Conservation (phyloP, 345 rosid species). For the Citropsis articulata region DNA sequence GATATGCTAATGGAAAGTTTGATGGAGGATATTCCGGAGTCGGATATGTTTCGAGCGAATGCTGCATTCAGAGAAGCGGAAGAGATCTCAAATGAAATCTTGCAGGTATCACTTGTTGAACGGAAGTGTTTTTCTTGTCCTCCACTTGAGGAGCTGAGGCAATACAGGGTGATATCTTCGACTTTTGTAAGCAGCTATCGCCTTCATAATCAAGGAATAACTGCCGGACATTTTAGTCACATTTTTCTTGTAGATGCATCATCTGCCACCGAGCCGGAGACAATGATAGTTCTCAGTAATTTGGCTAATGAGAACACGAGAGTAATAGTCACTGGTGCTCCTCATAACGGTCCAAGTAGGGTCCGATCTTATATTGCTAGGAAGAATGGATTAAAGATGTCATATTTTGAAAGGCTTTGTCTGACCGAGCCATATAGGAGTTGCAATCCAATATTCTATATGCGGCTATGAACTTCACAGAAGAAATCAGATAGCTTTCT, state of each 20-base stretch:
- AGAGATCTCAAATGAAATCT: conserved; percentile 25
- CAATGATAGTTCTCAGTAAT: conserved; percentile 32
- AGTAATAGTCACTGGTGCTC: conserved; percentile 31
- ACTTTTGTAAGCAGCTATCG: conserved; percentile 33
- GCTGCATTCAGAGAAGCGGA: conserved; percentile 40
- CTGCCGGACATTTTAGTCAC: conserved; percentile 33
- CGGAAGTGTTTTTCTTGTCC: conserved; percentile 35
- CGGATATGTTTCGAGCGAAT: conserved; percentile 29
- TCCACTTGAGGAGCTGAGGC: conserved; percentile 16
- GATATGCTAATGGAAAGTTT: conserved; percentile 31
- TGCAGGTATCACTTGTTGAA: conserved; percentile 17
- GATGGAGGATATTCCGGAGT: conserved; percentile 20
- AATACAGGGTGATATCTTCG: conserved; percentile 26
- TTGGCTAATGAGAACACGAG: conserved; percentile 24
- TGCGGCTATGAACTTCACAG: neutral
- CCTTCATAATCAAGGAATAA: conserved; percentile 25
- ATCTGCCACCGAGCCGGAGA: conserved; percentile 30
- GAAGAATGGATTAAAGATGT: conserved; percentile 24
- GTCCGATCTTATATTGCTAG: conserved; percentile 35
- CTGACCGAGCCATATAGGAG: conserved; percentile 1
- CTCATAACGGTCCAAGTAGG: conserved; percentile 12
- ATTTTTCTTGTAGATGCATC: conserved; percentile 35
- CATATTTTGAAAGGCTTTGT: conserved; percentile 36
- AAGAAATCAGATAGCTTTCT: neutral
- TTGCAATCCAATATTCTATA: neutral